These are phyloP conservation scores for Phytophthora idaei DNA, from an alignment of 352 stramenopile genomes.

Conservation along the genomic window DNA sequence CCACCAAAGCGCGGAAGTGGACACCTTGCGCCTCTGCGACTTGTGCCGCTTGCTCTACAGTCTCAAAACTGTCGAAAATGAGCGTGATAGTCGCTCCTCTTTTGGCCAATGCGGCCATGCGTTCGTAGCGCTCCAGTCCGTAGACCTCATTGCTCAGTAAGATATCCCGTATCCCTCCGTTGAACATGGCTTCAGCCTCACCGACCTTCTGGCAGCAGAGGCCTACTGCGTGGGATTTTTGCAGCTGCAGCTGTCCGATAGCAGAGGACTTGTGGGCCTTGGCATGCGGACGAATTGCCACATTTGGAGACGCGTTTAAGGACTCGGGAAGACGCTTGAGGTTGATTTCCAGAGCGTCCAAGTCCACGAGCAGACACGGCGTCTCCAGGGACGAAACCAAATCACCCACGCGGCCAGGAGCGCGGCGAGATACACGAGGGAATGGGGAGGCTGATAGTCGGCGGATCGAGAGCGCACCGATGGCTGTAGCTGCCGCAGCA, in stretches of 20 bases:
- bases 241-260: conserved; percentile 56
- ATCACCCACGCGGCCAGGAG: conserved; percentile 39
- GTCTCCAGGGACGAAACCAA: conserved; percentile 56
- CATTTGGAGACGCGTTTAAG: conserved; percentile 28
- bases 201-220: conserved; percentile 76
- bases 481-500: conserved; percentile 9
- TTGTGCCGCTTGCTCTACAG: conserved; percentile 45
- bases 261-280: conserved; percentile 75
- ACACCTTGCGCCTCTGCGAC: conserved; percentile 33
- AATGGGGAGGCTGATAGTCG: conserved; percentile 8
- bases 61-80: conserved; percentile 60
- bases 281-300: conserved; percentile 69
- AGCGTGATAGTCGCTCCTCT: conserved; percentile 56
- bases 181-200: conserved; percentile 78
- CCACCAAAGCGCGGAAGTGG: conserved; percentile 62
- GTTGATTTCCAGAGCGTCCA: conserved; percentile 69
- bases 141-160: conserved; percentile 78
- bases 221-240: conserved; percentile 48
- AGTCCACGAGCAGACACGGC: conserved; percentile 67
- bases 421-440: conserved; percentile 22
- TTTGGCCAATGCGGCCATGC: conserved; percentile 50
- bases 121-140: conserved; percentile 45
- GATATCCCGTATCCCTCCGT: conserved; percentile 55
- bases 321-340: conserved; percentile 44
- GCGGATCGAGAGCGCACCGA: conserved; percentile 17